Percentiles rank a stretch among this genome's conserved stretches.
Evolutionary conservation across 805 yeast species (phyloP).

Genomic region (Candida maesae): DNA sequence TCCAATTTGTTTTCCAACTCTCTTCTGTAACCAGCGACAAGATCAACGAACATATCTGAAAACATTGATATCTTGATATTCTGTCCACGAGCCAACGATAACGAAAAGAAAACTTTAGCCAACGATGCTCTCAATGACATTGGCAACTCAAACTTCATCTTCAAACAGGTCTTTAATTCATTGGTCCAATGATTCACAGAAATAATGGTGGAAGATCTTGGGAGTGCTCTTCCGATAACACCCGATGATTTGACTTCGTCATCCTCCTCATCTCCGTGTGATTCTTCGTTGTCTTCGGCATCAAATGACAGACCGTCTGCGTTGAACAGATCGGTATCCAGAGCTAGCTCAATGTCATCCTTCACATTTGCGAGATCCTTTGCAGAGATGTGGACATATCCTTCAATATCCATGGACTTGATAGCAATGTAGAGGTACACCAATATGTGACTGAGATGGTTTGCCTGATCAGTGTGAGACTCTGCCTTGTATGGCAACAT

Average conservation of each 20-base stretch:
- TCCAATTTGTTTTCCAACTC: slow-evolving; percentile 27
- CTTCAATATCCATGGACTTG: slow-evolving; percentile 68
- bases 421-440: slow-evolving; percentile 77
- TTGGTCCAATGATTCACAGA: slow-evolving; percentile 83
- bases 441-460: slow-evolving; percentile 74
- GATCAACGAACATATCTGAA: slow-evolving; percentile 53
- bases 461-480: slow-evolving; percentile 60
- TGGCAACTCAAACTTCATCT: slow-evolving; percentile 80
- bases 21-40: slow-evolving; percentile 41
- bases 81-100: slow-evolving; percentile 73
- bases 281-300: slow-evolving; percentile 31
- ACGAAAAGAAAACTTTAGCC: slow-evolving; percentile 64
- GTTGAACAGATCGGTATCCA: slow-evolving; percentile 49
- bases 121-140: slow-evolving; percentile 54
- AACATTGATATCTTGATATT: slow-evolving; percentile 55
- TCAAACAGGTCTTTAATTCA: slow-evolving; percentile 73
- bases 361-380: slow-evolving; percentile 54
- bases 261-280: slow-evolving; percentile 35
- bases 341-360: slow-evolving; percentile 41
- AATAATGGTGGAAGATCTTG: slow-evolving; percentile 68
- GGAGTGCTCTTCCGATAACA: slow-evolving; percentile 55
- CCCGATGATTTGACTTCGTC: slow-evolving; percentile 37
- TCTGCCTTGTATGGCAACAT: slow-evolving; percentile 76
- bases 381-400: slow-evolving; percentile 61
- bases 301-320: slow-evolving; percentile 35